phyloP scores from a whole-genome alignment of 2,329 filamentous ascomycete species.

The Colletotrichum somersetense region DNA sequence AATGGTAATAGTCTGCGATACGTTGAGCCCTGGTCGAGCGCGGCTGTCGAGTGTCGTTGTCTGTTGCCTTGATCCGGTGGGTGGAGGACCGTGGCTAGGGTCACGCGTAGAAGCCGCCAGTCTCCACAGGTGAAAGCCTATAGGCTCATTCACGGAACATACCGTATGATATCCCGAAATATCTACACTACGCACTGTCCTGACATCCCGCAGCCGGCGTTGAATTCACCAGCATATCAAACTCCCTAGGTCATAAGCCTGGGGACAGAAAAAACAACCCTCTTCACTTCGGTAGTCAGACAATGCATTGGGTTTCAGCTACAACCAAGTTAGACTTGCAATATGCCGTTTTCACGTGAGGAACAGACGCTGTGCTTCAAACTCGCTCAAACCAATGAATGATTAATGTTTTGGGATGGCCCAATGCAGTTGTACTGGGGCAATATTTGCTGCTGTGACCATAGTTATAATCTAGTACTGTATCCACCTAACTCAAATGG shows the following conservation, averaged over 20 bases:
- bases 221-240: neutral
- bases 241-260: neutral
- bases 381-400: neutral
- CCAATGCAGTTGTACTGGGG: neutral
- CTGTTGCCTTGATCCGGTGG: constrained; percentile 4
- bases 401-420: neutral
- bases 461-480: neutral
- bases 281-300: too few species aligned
- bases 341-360: too few species aligned
- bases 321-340: neutral
- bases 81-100: constrained; percentile 16
- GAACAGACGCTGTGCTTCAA: neutral
- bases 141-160: neutral
- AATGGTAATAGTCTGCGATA: constrained; percentile 3
- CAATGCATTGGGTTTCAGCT: neutral
- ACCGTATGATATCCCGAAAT: neutral
- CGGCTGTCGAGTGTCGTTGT: constrained; percentile 21
- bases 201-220: neutral
- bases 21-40: constrained; percentile 8
- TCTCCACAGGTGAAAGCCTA: constrained; percentile 20
- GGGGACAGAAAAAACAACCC: neutral
- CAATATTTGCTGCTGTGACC: neutral
- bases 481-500: neutral
- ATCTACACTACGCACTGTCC: neutral
- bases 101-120: constrained; percentile 24